Evolutionary conservation across 2,329 filamentous ascomycete genomes (phyloP), one percentile per base, ranked within the genome.

Genomic region (Chaetothyriales sp.): DNA sequence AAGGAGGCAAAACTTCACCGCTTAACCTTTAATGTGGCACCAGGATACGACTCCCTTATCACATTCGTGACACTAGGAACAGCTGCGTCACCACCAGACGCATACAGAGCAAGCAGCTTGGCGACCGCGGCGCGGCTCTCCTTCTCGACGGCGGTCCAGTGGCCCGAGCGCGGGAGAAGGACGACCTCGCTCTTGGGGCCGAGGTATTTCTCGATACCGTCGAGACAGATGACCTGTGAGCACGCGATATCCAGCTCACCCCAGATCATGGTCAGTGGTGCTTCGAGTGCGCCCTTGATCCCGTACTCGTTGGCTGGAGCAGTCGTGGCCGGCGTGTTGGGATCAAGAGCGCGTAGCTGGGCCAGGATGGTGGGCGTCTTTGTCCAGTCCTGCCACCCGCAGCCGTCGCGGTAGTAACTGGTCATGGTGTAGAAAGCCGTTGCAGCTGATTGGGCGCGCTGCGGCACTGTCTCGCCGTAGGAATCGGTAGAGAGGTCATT

Each of bases 151-250:
- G 75, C 70, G 12, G 71, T 70, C 67, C 75, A 79, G 62, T 80
- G 77, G 0, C 73, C 75, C 9, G 69, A 70, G 7, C 65, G 61
- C 2, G 73, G 69, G 6, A 79, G 60, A 43, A 73, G 55, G 18
- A 76, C 62, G 3, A 78, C 66, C 57, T 77, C 72, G 50, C 74
- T 77, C 19, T 67, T 66, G 51, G 62, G 65, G 15, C 66, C 64
- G 18, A 79, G 66, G 55, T 74, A 77, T 49, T 76, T 73, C 1
- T 66, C 66, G 20, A 78, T 69, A 0, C 75, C 75, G 49, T 76
- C 72, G 22, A 79, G 61, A 22, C 67, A 70, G 25, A 80, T 62
- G 10, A 65, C 62, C 43, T 62, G 63, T 47, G 76, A 70, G 39
- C 79, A 68, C 5, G 75, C 76, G 9, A 65, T 59, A 58, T 80